Base-by-base conservation (phyloP, 768 basidiomycete genomes). In the Scleroderma bovista region DNA sequence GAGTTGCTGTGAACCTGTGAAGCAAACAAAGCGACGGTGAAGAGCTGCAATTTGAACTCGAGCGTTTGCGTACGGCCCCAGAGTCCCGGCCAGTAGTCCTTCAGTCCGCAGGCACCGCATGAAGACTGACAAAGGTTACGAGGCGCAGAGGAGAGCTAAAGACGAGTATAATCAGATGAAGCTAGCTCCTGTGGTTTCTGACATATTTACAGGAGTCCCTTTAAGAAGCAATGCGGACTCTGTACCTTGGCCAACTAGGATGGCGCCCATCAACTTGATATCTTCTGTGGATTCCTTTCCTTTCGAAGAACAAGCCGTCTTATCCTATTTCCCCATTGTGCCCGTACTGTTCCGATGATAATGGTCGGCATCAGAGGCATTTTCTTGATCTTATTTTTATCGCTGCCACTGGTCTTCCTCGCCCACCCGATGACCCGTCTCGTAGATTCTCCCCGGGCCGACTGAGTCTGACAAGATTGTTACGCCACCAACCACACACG, bases 391-490 rank as follows among this genome's bases (percentile, higher is more conserved):
- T 64, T n/a, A n/a, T n/a, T n/a, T n/a, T n/a, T n/a, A n/a, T n/a
- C n/a, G n/a, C n/a, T n/a, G n/a, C n/a, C n/a, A n/a, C n/a, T n/a
- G n/a, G n/a, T n/a, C n/a, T n/a, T n/a, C n/a, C n/a, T n/a, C n/a
- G n/a, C n/a, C n/a, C n/a, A n/a, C n/a, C n/a, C n/a, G n/a, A n/a
- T n/a, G n/a, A n/a, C n/a, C 56, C 60, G 48, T 53, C 47, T 54
- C 39, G n/a, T 45, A 20, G 19, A 42, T 51, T 47, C 41, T 51
- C 12, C 47, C 46, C 9, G 34, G 22, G 37, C 57, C 55, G 46
- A 49, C 44, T 31, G 24, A 55, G 22, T 54, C 63, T 69, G 69
- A 63, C 63, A 65, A 58, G 50, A 67, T 60, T n/a, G 57, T 68
- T 57, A 68, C 64, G 57, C 34, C 6, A n/a, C 34, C 34, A n/a